Evolutionary conservation across 441 rosid species (phyloP), one percentile per base, ranked within the genome.

Genomic region (Cnidoscolus chayamansa): DNA sequence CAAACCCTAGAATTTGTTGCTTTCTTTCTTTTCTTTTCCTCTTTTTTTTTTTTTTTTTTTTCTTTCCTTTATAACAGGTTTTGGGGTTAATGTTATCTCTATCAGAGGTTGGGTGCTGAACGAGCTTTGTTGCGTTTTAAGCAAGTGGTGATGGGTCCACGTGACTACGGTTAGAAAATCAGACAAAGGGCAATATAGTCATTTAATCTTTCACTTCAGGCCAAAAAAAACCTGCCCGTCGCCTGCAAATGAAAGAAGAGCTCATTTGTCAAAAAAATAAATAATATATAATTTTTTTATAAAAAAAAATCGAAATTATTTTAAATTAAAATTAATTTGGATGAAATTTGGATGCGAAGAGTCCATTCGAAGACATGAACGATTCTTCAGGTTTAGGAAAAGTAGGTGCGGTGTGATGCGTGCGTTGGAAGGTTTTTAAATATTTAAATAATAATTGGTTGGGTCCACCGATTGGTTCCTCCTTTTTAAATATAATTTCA

Each of bases 1-100:
- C 85, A 83, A 88, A 83, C 91, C 90, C 92, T 86, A 86, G 77
- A 65, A 43, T 70, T 72, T 80, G 70, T 43, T 65, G 48, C 43
- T 49, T 47, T 63, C 75, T 62, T 73, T 40, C 15, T 48, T 35
- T 35, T 35, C 5, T 35, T 48, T 50, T 43, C 13, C 50, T 56
- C 45, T 1, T 0, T 6, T 35, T 35, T 4, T 4, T 40, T 6
- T 40, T 6, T 57, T 6, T 58, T 61, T 61, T 16, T 59, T 6
- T 40, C 6, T 40, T 5, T 40, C 45, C 45, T 40, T 40, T 40
- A 40, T 40, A 40, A 40, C 7, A 40, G 45, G 6, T 40, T 10
- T n/a, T 16, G 10, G 73, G 37, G 50, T 43, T 64, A 65, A 25
- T 72, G 65, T 65, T 73, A 10, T 40, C 45, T 40, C 45, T 65